Percentiles rank a stretch among this genome's conserved stretches.
phyloP scores from a whole-genome alignment of 2,329 filamentous ascomycete species.

The Colletotrichum australisinense region DNA sequence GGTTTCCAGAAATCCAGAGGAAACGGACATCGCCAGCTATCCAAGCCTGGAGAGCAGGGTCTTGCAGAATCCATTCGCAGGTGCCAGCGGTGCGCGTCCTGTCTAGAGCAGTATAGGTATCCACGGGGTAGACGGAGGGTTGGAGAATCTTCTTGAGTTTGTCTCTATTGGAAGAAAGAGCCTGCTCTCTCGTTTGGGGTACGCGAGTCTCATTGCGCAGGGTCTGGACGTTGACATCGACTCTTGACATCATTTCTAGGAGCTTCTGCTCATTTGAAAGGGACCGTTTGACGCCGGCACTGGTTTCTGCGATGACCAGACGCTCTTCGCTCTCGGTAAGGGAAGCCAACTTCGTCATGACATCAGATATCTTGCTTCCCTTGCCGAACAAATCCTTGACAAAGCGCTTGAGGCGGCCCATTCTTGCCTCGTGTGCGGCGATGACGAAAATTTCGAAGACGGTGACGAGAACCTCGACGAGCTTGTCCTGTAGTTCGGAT shows the following conservation, averaged over 20 bases:
- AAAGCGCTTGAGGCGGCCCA: slow-evolving; percentile 54
- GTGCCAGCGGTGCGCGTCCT: slow-evolving; percentile 53
- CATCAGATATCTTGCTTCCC: slow-evolving; percentile 52
- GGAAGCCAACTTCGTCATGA: slow-evolving; percentile 52
- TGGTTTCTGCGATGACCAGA: slow-evolving; percentile 57
- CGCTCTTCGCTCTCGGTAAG: slow-evolving; percentile 55
- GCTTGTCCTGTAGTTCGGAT: slow-evolving; percentile 49
- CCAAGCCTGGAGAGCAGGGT: slow-evolving; percentile 53
- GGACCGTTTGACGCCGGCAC: slow-evolving; percentile 49
- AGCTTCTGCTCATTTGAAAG: slow-evolving; percentile 50
- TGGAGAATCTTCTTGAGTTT: slow-evolving; percentile 52
- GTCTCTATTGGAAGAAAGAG: slow-evolving; percentile 47
- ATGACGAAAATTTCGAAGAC: slow-evolving; percentile 58
- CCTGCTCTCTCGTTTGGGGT: slow-evolving; percentile 42
- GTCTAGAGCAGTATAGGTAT: slow-evolving; percentile 54
- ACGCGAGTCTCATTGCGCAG: slow-evolving; percentile 46
- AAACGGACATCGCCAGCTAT: slow-evolving; percentile 49
- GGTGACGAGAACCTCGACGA: slow-evolving; percentile 54
- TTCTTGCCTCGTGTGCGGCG: slow-evolving; percentile 53
- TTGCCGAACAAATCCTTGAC: slow-evolving; percentile 53
- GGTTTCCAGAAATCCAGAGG: slow-evolving; percentile 57
- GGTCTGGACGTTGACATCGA: slow-evolving; percentile 48
- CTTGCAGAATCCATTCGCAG: slow-evolving; percentile 58
- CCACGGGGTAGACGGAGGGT: slow-evolving; percentile 56
- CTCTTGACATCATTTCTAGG: slow-evolving; percentile 42